These are phyloP conservation scores for Microcera coccophila DNA, from an alignment of 2,329 filamentous ascomycete species.

Conservation along the genomic window DNA sequence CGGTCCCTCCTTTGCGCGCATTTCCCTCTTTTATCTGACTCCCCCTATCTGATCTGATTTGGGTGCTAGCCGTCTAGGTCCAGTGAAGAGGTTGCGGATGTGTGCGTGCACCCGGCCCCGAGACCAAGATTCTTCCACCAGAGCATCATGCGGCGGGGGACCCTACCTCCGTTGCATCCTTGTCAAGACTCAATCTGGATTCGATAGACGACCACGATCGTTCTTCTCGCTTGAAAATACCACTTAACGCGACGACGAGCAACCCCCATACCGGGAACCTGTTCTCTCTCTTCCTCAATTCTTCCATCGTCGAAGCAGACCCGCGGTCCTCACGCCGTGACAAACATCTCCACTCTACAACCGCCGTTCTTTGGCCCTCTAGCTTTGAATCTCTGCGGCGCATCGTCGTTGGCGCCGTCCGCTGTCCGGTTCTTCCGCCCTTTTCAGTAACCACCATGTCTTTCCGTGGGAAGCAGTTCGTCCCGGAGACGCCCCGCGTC, in stretches of 20 bases:
- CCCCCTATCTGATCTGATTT: too few relatives aligned
- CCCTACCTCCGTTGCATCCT: slow-evolving; percentile 52
- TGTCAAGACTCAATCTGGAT: slow-evolving; percentile 53
- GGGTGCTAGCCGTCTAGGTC: too few relatives aligned
- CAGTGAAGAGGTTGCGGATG: slow-evolving; percentile 11
- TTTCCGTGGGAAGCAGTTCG: slow-evolving; percentile 45
- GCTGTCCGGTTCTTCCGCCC: slow-evolving; percentile 54
- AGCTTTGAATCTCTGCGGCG: slow-evolving; percentile 46
- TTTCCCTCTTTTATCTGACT: too few relatives aligned
- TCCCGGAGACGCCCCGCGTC: slow-evolving; percentile 79
- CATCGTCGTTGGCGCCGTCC: slow-evolving; percentile 54
- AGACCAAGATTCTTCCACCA: slow-evolving; percentile 15
- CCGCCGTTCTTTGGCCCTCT: slow-evolving; percentile 40
- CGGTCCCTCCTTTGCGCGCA: background rate
- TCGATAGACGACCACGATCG: slow-evolving; percentile 38
- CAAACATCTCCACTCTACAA: slow-evolving; percentile 42
- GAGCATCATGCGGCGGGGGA: slow-evolving; percentile 53
- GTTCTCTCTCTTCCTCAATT: slow-evolving; percentile 20
- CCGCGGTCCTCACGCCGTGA: slow-evolving; percentile 47
- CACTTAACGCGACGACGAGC: slow-evolving; percentile 15
- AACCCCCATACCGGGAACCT: slow-evolving; percentile 9
- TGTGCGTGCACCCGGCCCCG: slow-evolving; percentile 20
- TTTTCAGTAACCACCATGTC: slow-evolving; percentile 54
- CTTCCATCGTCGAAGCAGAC: slow-evolving; percentile 17
- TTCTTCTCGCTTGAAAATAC: slow-evolving; percentile 22